Conservation (phyloP, 129 eudicot species). For the Centella asiatica region DNA sequence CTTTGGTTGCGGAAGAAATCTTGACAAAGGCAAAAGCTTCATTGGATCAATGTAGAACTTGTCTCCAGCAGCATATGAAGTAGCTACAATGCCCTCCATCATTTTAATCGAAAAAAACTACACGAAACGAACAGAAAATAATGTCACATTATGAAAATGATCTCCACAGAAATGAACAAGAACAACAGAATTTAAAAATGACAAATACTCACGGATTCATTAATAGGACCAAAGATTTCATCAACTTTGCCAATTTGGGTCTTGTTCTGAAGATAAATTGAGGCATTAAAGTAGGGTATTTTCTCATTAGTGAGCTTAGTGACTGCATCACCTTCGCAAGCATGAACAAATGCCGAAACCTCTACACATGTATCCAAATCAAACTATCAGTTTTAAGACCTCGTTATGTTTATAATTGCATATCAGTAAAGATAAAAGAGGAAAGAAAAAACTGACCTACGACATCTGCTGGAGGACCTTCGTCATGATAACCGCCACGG, state of each 20-base stretch:
- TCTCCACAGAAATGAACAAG: not conserved
- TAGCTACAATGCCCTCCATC: slow-evolving; percentile 88
- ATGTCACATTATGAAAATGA: not conserved
- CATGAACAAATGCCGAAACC: slow-evolving; percentile 76
- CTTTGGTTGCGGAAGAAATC: slow-evolving; percentile 95
- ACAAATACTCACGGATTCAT: slow-evolving; percentile 69
- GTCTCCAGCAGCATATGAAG: slow-evolving; percentile 74
- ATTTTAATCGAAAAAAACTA: slow-evolving; percentile 58
- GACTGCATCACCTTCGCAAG: slow-evolving; percentile 91
- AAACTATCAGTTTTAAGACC: not conserved
- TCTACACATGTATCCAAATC: slow-evolving; percentile 36
- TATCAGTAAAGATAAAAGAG: not conserved
- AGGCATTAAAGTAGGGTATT: slow-evolving; percentile 85
- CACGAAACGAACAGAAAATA: too few species aligned
- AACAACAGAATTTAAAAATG: not conserved
- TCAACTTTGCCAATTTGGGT: slow-evolving; percentile 93
- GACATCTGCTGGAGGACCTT: slow-evolving; percentile 34
- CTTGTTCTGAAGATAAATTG: slow-evolving; percentile 79
- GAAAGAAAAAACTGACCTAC: slow-evolving; percentile 6
- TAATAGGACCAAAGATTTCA: slow-evolving; percentile 89
- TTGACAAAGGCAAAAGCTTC: slow-evolving; percentile 70
- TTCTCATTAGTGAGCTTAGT: slow-evolving; percentile 87
- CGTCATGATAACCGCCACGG: slow-evolving; percentile 22
- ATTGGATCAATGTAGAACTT: slow-evolving; percentile 86
- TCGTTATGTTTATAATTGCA: not conserved